Percentiles rank a stretch among this genome's conserved stretches.
These are phyloP conservation scores for Spongiforma sp. DNA, from an alignment of 1,284 basidiomycete genomes.

Conservation along the genomic window DNA sequence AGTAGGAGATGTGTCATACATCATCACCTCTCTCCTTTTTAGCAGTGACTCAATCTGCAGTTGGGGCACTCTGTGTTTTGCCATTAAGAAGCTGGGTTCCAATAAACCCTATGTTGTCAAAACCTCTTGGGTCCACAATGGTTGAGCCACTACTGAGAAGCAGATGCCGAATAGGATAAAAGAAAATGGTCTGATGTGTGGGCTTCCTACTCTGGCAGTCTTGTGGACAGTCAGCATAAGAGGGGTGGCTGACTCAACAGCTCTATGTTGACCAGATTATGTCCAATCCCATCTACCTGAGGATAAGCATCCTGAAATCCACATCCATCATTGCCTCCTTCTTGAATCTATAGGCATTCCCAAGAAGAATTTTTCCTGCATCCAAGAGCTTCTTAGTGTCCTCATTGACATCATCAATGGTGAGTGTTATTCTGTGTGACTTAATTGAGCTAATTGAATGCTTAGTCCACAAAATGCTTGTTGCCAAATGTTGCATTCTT, in stretches of 20 bases:
- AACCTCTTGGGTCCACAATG: background rate
- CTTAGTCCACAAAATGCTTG: background rate
- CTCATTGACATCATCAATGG: background rate
- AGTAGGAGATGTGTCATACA: background rate
- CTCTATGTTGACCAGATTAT: background rate
- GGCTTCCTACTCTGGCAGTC: background rate
- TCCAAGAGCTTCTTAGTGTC: background rate
- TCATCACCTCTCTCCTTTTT: background rate
- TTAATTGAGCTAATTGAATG: background rate
- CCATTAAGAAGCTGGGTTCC: background rate
- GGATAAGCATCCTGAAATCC: background rate
- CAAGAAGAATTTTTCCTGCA: background rate
- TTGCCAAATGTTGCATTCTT: background rate
- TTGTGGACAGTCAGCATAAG: background rate
- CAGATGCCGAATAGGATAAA: background rate
- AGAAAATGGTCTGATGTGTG: background rate
- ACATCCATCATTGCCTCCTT: background rate
- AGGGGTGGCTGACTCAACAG: background rate
- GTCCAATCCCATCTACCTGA: background rate
- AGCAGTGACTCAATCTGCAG: background rate
- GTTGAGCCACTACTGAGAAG: background rate
- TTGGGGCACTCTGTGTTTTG: background rate
- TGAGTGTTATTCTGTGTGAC: background rate
- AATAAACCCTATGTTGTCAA: background rate
- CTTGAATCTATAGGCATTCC: background rate